A percentile compares a stretch with the other conserved stretches of the same genome.
These are phyloP conservation scores for Yarrowia sp. DNA, from an alignment of 805 yeast species.

Conservation along the genomic window DNA sequence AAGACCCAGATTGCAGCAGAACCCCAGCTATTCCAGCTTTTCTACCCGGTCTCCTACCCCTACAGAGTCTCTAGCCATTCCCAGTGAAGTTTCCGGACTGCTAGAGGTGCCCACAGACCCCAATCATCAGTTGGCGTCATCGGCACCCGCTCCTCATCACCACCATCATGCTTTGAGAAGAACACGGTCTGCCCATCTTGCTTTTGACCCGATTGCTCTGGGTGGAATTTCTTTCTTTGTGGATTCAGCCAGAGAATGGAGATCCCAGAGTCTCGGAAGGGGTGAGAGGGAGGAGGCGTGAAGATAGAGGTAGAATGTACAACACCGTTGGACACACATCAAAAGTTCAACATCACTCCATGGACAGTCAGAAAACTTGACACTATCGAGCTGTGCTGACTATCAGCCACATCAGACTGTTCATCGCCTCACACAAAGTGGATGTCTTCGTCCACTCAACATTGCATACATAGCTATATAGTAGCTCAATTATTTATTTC, in stretches of 20 bases:
- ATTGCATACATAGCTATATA: slow-evolving; percentile 18
- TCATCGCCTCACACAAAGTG: neutral
- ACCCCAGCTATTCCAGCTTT: slow-evolving; percentile 12
- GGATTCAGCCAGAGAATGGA: slow-evolving; percentile 11
- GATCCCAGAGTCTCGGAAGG: slow-evolving; percentile 7
- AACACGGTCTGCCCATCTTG: slow-evolving; percentile 16
- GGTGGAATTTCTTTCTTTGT: slow-evolving; percentile 20
- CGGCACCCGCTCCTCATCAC: slow-evolving; percentile 15
- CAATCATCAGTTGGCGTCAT: slow-evolving; percentile 6
- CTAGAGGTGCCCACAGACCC: slow-evolving; percentile 9
- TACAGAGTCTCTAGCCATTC: slow-evolving; percentile 19
- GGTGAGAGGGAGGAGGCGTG: slow-evolving; percentile 1
- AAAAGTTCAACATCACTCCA: neutral
- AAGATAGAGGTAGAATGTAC: neutral
- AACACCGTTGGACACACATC: neutral
- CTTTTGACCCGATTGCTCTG: slow-evolving; percentile 9
- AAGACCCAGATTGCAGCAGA: slow-evolving; percentile 21
- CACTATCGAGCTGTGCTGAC: neutral
- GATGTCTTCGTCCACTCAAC: neutral
- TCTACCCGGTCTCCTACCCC: slow-evolving; percentile 1
- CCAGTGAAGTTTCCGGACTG: slow-evolving; percentile 14
- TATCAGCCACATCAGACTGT: neutral
- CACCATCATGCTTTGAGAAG: slow-evolving; percentile 15
- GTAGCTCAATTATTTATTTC: slow-evolving; percentile 12
- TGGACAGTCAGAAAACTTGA: neutral